These are phyloP conservation scores for Talaromyces liani DNA, from an alignment of 495 filamentous ascomycete species.

Conservation along the genomic window DNA sequence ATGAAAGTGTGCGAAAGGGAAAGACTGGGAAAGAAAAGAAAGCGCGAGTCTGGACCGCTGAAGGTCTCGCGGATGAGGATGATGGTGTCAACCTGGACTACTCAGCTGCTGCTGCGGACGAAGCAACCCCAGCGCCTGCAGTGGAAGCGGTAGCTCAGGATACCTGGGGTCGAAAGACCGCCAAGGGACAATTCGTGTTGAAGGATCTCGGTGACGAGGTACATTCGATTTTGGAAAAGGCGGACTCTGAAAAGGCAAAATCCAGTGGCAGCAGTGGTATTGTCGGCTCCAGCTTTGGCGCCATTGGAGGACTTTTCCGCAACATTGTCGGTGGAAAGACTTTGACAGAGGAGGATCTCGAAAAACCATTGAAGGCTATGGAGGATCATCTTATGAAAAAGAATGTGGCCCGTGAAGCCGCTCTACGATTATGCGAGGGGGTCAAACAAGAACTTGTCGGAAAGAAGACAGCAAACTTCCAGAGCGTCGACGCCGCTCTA, in stretches of 20 bases:
- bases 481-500: conserved; percentile 80
- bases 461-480: conserved; percentile 86
- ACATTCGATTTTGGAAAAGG: conserved; percentile 73
- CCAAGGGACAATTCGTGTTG: conserved; percentile 86
- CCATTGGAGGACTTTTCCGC: conserved; percentile 79
- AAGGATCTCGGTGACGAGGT: conserved; percentile 91
- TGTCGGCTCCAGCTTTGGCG: conserved; percentile 67
- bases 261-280: conserved; percentile 48
- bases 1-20: conserved; percentile 58
- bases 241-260: conserved; percentile 55
- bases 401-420: conserved; percentile 93
- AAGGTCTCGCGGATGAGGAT: conserved; percentile 81
- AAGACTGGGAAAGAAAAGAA: conserved; percentile 64
- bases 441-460: conserved; percentile 85
- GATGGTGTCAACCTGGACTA: conserved; percentile 81
- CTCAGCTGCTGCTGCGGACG: conserved; percentile 55
- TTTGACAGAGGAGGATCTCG: conserved; percentile 76
- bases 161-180: conserved; percentile 75
- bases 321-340: conserved; percentile 93
- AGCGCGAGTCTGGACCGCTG: conserved; percentile 82
- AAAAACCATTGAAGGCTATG: conserved; percentile 91
- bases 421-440: conserved; percentile 81
- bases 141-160: conserved; percentile 69
- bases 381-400: conserved; percentile 91
- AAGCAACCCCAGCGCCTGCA: conserved; percentile 40